Evolutionary conservation across 2,329 filamentous ascomycete genomes (phyloP).

Genomic region (Microsporum audouinii): DNA sequence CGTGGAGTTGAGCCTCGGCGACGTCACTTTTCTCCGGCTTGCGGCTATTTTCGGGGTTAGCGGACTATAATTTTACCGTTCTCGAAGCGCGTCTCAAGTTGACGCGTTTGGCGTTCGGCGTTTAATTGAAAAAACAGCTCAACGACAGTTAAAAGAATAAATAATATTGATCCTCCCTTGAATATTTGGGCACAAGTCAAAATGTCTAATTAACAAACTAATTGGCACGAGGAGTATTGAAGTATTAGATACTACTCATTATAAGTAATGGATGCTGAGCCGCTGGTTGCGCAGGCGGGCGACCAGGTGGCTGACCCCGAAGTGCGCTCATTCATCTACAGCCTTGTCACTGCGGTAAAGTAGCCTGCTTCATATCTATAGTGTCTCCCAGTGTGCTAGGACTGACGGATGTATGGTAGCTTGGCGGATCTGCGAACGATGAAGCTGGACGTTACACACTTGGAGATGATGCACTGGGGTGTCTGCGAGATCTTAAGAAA

Average conservation of each 20-base stretch:
- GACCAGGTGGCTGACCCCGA: conserved; percentile 65
- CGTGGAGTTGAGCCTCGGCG: conserved; percentile 3
- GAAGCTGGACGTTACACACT: conserved; percentile 75
- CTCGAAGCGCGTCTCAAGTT: not conserved
- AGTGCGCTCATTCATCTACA: conserved; percentile 85
- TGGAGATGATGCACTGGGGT: conserved; percentile 85
- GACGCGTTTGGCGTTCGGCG: conserved; percentile 2
- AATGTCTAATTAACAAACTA: not conserved
- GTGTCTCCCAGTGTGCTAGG: not conserved
- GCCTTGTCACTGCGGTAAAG: conserved; percentile 82
- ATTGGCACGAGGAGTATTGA: not conserved
- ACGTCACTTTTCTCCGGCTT: not conserved
- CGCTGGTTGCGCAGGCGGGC: conserved; percentile 24
- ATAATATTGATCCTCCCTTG: not conserved
- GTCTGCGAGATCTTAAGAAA: conserved; percentile 82
- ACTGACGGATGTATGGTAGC: conserved; percentile 39
- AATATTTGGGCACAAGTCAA: not conserved
- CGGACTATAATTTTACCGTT: not conserved
- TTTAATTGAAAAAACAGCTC: not conserved
- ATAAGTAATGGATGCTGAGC: conserved; percentile 32
- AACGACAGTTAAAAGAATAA: not conserved
- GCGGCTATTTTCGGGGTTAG: not conserved
- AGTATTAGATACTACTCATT: not conserved
- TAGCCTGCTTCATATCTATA: conserved; percentile 17
- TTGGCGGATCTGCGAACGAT: conserved; percentile 70